A percentile compares a stretch with the other conserved stretches of the same genome.
Conservation (phyloP, 1,284 basidiomycete species). For the Boletus albobrunnescens region DNA sequence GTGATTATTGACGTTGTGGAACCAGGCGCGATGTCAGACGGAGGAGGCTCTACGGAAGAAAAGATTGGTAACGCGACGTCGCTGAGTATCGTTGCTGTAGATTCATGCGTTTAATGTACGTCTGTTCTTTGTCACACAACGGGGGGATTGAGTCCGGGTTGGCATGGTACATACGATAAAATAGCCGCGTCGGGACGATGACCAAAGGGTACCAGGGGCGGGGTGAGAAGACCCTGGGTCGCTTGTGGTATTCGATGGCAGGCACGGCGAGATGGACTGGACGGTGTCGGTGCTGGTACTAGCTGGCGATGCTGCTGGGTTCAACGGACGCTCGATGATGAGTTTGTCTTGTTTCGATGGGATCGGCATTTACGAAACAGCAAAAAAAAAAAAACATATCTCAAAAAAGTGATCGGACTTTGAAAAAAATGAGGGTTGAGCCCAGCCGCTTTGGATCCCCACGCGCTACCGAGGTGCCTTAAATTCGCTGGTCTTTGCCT, state of each 20-base stretch:
- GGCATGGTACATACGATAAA: constrained; percentile 12
- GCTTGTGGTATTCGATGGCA: too few species aligned
- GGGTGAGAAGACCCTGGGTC: too few species aligned
- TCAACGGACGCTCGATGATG: too few species aligned
- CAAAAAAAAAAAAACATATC: constrained; percentile 12
- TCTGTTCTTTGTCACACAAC: neutral
- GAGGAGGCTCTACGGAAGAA: constrained; percentile 17
- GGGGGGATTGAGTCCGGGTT: constrained; percentile 12
- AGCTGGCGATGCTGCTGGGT: too few species aligned
- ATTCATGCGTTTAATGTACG: constrained; percentile 20
- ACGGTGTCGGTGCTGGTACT: too few species aligned
- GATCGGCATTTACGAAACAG: constrained; percentile 29
- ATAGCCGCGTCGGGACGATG: constrained; percentile 12
- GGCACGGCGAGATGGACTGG: too few species aligned
- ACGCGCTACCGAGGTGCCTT: constrained; percentile 40
- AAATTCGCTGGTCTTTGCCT: constrained; percentile 35
- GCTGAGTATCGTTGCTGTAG: constrained; percentile 20
- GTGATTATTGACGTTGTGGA: constrained; percentile 33
- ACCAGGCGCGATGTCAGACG: constrained; percentile 7
- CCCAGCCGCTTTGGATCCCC: constrained; percentile 54
- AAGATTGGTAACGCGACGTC: constrained; percentile 20
- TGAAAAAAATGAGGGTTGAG: constrained; percentile 49
- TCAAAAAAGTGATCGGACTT: constrained; percentile 30
- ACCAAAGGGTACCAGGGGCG: constrained; percentile 22
- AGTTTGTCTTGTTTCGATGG: constrained; percentile 12